Conservation (phyloP, 768 basidiomycete genomes). For the Psilocybe cyanescens region DNA sequence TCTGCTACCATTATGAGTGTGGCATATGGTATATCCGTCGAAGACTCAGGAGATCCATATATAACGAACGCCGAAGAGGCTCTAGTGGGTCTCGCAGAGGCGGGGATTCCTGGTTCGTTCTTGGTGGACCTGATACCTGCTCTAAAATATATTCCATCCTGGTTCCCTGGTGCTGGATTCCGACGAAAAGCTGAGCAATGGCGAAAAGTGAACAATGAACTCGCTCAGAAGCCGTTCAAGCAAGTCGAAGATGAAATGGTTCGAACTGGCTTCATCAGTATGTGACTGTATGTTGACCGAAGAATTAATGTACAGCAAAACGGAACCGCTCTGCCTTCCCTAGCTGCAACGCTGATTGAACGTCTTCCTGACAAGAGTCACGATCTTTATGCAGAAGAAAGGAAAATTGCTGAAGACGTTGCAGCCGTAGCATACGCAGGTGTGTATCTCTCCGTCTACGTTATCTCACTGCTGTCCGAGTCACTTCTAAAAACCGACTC, state of each 20-base stretch:
- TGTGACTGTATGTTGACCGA: not conserved
- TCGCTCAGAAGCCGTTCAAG: constrained; percentile 21
- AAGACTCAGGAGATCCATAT: constrained; percentile 36
- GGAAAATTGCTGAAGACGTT: constrained; percentile 14
- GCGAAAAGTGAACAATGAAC: constrained; percentile 16
- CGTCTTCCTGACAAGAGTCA: constrained; percentile 13
- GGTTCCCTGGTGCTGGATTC: constrained; percentile 45
- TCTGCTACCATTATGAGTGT: constrained; percentile 45
- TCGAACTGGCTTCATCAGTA: not conserved
- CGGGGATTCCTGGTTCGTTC: constrained; percentile 29
- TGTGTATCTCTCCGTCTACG: constrained; percentile 6
- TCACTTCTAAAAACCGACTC: not conserved
- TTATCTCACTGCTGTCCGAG: not conserved
- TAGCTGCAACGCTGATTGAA: constrained; percentile 9
- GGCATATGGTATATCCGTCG: constrained; percentile 34
- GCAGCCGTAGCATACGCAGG: constrained; percentile 20
- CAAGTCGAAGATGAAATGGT: constrained; percentile 23
- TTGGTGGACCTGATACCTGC: constrained; percentile 27
- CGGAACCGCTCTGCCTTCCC: constrained; percentile 7
- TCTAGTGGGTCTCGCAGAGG: constrained; percentile 24
- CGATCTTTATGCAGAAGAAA: constrained; percentile 10
- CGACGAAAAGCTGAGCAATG: constrained; percentile 26
- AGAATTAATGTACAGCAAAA: not conserved
- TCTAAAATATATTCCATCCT: constrained; percentile 38
- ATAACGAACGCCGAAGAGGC: constrained; percentile 33